phyloP scores from a whole-genome alignment of 352 stramenopile genomes.

The Halophytophthora polymorphica region DNA sequence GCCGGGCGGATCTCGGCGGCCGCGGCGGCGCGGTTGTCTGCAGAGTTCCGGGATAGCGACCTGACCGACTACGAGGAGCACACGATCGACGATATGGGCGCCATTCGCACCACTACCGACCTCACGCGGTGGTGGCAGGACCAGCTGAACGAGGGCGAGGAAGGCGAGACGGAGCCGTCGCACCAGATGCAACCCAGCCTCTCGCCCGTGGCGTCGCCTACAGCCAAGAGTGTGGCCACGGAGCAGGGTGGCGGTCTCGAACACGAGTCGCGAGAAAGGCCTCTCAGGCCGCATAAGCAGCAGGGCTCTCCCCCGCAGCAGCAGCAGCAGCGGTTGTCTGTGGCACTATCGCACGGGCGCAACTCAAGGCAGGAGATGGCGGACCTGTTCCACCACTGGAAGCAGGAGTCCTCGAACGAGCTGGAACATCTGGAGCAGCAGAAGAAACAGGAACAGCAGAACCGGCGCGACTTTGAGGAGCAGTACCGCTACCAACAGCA shows the following conservation, averaged over 20 bases:
- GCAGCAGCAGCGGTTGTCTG: background rate
- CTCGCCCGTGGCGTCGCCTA: slow-evolving; percentile 16
- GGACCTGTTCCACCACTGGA: slow-evolving; percentile 30
- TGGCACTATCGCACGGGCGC: background rate
- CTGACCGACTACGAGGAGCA: slow-evolving; percentile 45
- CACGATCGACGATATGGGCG: slow-evolving; percentile 31
- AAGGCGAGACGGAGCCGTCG: slow-evolving; percentile 4
- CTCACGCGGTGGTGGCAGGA: slow-evolving; percentile 46
- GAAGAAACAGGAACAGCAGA: slow-evolving; percentile 16
- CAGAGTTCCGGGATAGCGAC: slow-evolving; percentile 28
- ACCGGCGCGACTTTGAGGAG: slow-evolving; percentile 26
- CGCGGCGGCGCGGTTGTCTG: slow-evolving; percentile 17
- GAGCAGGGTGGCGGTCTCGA: slow-evolving; percentile 9
- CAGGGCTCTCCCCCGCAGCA: slow-evolving; percentile 5
- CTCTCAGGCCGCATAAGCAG: background rate
- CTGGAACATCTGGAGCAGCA: slow-evolving; percentile 16
- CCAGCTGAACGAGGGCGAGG: slow-evolving; percentile 20
- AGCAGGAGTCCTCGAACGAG: slow-evolving; percentile 30
- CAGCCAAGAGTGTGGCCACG: background rate
- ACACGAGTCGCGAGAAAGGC: slow-evolving; percentile 3
- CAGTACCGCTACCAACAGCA: slow-evolving; percentile 24
- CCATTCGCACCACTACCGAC: slow-evolving; percentile 43
- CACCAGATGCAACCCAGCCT: slow-evolving; percentile 11
- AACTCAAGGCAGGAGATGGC: slow-evolving; percentile 30
- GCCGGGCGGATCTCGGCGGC: slow-evolving; percentile 20